These are phyloP conservation scores for Xylaria sp. DNA, from an alignment of 2,329 filamentous ascomycete genomes.

Conservation along the genomic window DNA sequence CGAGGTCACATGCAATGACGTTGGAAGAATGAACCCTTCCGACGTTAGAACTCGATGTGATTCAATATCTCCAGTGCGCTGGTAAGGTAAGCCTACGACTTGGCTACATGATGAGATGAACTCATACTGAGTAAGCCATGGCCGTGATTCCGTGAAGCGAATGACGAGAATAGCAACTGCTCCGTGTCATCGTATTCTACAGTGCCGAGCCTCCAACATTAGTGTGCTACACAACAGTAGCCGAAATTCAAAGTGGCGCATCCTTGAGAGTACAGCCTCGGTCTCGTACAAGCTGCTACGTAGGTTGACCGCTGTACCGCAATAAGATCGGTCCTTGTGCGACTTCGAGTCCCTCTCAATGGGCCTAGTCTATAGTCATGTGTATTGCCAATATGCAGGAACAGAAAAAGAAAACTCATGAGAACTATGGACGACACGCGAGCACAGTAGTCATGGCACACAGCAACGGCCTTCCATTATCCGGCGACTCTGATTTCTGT, in stretches of 20 bases:
- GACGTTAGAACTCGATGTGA: neutral
- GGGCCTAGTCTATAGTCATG: slow-evolving; percentile 1
- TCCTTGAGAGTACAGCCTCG: neutral
- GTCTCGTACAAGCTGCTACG: slow-evolving; percentile 5
- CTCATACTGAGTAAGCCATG: slow-evolving; percentile 3
- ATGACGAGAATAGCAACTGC: slow-evolving; percentile 8
- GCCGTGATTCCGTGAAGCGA: neutral
- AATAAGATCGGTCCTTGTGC: slow-evolving; percentile 9
- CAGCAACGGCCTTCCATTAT: neutral
- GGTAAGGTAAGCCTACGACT: neutral
- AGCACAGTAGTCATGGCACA: slow-evolving; percentile 9
- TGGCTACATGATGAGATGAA: neutral
- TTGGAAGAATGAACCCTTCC: slow-evolving; percentile 4
- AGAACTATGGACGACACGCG: neutral
- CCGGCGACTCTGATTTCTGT: slow-evolving; percentile 1
- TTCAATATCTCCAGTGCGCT: neutral
- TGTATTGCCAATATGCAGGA: slow-evolving; percentile 23
- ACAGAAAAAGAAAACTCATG: slow-evolving; percentile 7
- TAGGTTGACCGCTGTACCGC: slow-evolving; percentile 14
- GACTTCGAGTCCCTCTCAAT: slow-evolving; percentile 6
- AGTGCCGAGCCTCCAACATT: neutral
- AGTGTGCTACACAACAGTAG: neutral
- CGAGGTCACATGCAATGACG: neutral
- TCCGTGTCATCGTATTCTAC: neutral
- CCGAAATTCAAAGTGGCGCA: slow-evolving; percentile 5